These are phyloP conservation scores for Pseudoscleropodium purum DNA, from an alignment of 225 moss, liverwort and hornwort genomes.

Conservation along the genomic window DNA sequence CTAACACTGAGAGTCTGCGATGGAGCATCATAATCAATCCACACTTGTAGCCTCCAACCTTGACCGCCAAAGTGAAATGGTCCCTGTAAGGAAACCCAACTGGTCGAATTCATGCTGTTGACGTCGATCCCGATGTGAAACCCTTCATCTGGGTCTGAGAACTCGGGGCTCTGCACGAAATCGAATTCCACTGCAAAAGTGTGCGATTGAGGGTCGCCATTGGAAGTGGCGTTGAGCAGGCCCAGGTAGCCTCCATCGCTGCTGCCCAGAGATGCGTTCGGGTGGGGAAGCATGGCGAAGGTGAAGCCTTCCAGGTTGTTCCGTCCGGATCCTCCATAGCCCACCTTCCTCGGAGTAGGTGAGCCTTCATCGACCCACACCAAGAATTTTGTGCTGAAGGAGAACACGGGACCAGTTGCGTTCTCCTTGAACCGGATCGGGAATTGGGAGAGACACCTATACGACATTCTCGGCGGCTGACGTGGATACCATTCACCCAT, in stretches of 20 bases:
- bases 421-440: background rate
- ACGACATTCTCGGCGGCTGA: background rate
- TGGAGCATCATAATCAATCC: background rate
- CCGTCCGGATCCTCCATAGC: background rate
- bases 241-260: background rate
- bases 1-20: background rate
- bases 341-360: background rate
- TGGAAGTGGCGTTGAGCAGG: background rate
- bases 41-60: background rate
- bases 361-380: background rate
- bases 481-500: rapidly evolving
- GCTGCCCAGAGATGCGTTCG: background rate
- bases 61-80: rapidly evolving
- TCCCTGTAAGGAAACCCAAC: background rate
- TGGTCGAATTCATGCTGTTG: background rate
- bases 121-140: background rate
- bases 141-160: background rate
- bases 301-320: background rate
- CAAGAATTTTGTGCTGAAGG: background rate
- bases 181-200: background rate
- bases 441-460: background rate
- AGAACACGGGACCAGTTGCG: background rate
- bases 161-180: background rate
- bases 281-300: background rate
- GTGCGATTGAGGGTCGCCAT: background rate